Conservation (phyloP, 2,329 filamentous ascomycete species). For the Basipetospora chlamydospora region DNA sequence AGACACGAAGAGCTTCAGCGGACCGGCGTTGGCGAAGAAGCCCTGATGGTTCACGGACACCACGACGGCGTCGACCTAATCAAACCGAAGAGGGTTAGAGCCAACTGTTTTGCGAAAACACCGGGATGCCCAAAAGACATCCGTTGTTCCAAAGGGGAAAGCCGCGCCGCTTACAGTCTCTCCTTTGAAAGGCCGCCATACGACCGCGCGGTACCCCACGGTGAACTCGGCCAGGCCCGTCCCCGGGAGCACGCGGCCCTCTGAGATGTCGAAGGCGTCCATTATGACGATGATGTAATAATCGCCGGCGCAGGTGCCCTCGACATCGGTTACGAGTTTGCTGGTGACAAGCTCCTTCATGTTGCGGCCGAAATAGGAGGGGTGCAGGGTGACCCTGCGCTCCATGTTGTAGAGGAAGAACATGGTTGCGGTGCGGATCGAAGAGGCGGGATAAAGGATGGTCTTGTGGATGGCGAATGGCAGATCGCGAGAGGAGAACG, state of each 20-base stretch:
- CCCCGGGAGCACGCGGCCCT: slow-evolving; percentile 81
- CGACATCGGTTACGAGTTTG: slow-evolving; percentile 81
- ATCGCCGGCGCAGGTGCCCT: slow-evolving; percentile 86
- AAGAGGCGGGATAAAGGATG: too few species aligned
- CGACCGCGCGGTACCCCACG: slow-evolving; percentile 85
- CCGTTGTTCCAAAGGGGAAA: too few species aligned
- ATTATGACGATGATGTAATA: slow-evolving; percentile 98
- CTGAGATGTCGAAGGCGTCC: slow-evolving; percentile 88
- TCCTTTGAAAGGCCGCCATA: slow-evolving; percentile 95
- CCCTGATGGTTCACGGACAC: slow-evolving; percentile 82
- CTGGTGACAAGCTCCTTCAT: slow-evolving; percentile 84
- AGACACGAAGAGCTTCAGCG: slow-evolving; percentile 65
- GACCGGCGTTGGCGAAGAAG: slow-evolving; percentile 77
- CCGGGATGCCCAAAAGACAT: too few species aligned
- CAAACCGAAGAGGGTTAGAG: too few species aligned
- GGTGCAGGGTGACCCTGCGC: slow-evolving; percentile 86
- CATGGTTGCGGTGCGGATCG: slow-evolving; percentile 39
- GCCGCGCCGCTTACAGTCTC: slow-evolving; percentile 59
- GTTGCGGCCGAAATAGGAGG: slow-evolving; percentile 89
- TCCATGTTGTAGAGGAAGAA: slow-evolving; percentile 98
- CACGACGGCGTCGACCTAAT: slow-evolving; percentile 93
- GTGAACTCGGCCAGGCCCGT: slow-evolving; percentile 90
- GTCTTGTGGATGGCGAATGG: too few species aligned
- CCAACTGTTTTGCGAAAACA: too few species aligned
- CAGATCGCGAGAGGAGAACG: too few species aligned